These are phyloP conservation scores for Dactylorhiza incarnata DNA, from an alignment of 106 monocot genomes.

Conservation along the genomic window DNA sequence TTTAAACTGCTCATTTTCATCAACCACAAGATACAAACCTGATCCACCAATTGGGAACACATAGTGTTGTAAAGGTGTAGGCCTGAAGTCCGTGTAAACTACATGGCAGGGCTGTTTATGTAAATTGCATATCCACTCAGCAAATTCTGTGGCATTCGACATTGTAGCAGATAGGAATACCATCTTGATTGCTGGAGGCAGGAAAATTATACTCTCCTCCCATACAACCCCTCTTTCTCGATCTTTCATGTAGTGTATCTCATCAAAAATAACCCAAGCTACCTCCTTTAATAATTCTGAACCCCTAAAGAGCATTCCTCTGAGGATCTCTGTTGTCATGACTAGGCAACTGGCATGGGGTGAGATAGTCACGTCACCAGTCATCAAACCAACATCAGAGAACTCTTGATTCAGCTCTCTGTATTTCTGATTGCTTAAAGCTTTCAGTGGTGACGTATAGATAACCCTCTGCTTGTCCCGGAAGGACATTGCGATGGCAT, in stretches of 20 bases:
- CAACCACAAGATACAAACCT: conserved; percentile 92
- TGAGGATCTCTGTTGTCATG: conserved; percentile 98
- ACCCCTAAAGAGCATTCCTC: conserved; percentile 94
- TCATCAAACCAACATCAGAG: conserved; percentile 92
- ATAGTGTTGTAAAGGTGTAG: conserved; percentile 95
- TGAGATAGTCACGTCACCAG: conserved; percentile 84
- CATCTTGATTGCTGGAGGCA: conserved; percentile 96
- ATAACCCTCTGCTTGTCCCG: conserved; percentile 92
- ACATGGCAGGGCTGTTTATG: conserved; percentile 99
- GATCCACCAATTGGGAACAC: conserved; percentile 86
- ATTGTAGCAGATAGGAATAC: conserved; percentile 96
- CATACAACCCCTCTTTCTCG: conserved; percentile 97
- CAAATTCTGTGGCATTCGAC: conserved; percentile 98
- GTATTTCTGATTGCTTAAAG: conserved; percentile 96
- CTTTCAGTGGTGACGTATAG: conserved; percentile 95
- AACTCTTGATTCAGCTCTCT: conserved; percentile 91
- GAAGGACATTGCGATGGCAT: conserved; percentile 97
- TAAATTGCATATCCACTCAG: conserved; percentile 96
- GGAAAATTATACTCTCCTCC: conserved; percentile 97
- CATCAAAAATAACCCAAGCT: conserved; percentile 98
- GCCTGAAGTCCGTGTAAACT: conserved; percentile 96
- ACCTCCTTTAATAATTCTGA: conserved; percentile 96
- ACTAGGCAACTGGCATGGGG: conserved; percentile 95
- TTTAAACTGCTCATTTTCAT: conserved; percentile 95
- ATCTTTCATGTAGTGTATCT: conserved; percentile 99